A percentile compares a stretch with the other conserved stretches of the same genome.
Conservation (phyloP, 306 rosid genomes). For the Prunus armeniaca region DNA sequence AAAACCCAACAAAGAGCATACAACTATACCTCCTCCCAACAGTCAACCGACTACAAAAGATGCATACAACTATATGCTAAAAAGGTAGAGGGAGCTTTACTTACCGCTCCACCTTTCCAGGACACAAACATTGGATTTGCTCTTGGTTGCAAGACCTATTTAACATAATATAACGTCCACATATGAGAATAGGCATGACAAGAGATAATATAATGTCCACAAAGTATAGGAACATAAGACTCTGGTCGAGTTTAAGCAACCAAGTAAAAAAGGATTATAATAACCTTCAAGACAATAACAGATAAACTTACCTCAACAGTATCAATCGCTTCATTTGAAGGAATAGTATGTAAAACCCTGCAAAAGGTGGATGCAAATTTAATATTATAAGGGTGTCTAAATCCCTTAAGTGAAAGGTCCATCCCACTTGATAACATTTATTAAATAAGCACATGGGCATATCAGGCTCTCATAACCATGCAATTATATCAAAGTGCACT, state of each 20-base stretch:
- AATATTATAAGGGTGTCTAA: neutral
- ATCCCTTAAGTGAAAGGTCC: neutral
- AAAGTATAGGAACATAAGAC: neutral
- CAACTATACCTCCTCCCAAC: neutral
- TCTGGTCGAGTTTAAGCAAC: neutral
- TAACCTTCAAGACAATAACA: neutral
- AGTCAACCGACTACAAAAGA: conserved; percentile 8
- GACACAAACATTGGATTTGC: conserved; percentile 62
- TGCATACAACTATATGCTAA: neutral
- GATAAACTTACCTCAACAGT: conserved; percentile 80
- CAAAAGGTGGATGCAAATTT: conserved; percentile 15
- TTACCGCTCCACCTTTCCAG: conserved; percentile 99
- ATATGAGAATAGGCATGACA: neutral
- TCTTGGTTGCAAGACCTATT: conserved; percentile 86
- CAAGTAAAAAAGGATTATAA: neutral
- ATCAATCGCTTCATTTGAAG: conserved; percentile 89
- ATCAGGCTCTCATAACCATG: neutral
- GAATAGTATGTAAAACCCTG: conserved; percentile 92
- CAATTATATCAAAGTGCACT: neutral
- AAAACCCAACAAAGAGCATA: neutral
- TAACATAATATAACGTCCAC: conserved; percentile 6
- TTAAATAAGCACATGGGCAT: neutral
- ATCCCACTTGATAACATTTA: neutral
- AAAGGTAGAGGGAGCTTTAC: conserved; percentile 26
- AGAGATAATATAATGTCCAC: neutral